Evolutionary conservation across 371 early-diverging fungal genomes (phyloP).

Genomic region (Lichtheimia hyalospora): DNA sequence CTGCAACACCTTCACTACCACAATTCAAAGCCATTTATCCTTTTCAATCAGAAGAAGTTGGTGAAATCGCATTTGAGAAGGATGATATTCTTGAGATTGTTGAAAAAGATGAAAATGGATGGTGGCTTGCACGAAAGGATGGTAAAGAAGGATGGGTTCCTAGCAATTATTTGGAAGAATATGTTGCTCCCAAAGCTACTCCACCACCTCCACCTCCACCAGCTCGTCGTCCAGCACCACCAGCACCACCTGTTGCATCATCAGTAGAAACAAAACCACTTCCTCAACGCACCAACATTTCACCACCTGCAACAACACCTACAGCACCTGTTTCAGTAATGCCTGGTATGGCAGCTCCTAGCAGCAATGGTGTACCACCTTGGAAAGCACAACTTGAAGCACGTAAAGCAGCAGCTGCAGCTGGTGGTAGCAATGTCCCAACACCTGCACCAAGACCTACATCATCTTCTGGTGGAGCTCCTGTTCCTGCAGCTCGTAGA

Average conservation of each 20-base stretch:
- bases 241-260: conserved; percentile 1
- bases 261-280: background rate
- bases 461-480: conserved; percentile 5
- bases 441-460: conserved; percentile 28
- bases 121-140: conserved; percentile 81
- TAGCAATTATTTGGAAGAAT: conserved; percentile 77
- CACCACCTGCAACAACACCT: conserved; percentile 4
- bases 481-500: conserved; percentile 49
- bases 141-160: conserved; percentile 86
- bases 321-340: conserved; percentile 29
- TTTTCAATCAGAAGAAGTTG: conserved; percentile 62
- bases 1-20: conserved; percentile 50
- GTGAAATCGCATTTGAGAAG: conserved; percentile 70
- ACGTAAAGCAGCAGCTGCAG: conserved; percentile 36
- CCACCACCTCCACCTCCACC: conserved; percentile 58
- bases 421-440: conserved; percentile 5
- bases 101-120: conserved; percentile 81
- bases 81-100: conserved; percentile 74
- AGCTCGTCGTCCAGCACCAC: conserved; percentile 47
- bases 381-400: conserved; percentile 60
- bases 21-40: conserved; percentile 77
- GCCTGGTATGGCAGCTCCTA: conserved; percentile 21
- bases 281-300: conserved; percentile 5
- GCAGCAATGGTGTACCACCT: conserved; percentile 39
- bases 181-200: conserved; percentile 44